These are phyloP conservation scores for Hymenoscyphus infarciens DNA, from an alignment of 2,329 filamentous ascomycete species.

Conservation along the genomic window DNA sequence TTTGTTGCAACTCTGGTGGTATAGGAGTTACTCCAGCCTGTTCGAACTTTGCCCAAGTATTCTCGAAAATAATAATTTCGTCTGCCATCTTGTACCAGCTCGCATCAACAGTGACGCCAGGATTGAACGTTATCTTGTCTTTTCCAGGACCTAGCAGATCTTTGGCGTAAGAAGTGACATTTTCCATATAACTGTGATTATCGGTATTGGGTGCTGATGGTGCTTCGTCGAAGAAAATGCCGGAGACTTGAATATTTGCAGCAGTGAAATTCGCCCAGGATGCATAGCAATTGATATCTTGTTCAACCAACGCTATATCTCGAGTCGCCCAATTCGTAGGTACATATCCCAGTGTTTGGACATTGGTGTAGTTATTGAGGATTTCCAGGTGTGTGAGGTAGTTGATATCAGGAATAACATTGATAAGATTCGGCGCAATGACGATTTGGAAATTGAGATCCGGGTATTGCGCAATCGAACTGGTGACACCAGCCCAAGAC, in stretches of 20 bases:
- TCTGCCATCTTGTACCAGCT: slow-evolving; percentile 26
- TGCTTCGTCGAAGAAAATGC: slow-evolving; percentile 28
- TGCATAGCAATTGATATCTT: slow-evolving; percentile 38
- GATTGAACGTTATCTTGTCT: slow-evolving; percentile 23
- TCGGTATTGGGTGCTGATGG: slow-evolving; percentile 15
- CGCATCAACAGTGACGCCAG: slow-evolving; percentile 22
- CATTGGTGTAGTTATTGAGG: slow-evolving; percentile 29
- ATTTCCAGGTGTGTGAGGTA: slow-evolving; percentile 22
- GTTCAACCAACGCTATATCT: slow-evolving; percentile 34
- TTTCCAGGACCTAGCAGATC: slow-evolving; percentile 18
- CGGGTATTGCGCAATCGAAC: slow-evolving; percentile 21
- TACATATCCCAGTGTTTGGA: slow-evolving; percentile 41
- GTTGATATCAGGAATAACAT: slow-evolving; percentile 23
- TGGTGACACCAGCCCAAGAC: slow-evolving; percentile 24
- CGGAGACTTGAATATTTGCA: slow-evolving; percentile 23
- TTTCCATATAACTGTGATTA: slow-evolving; percentile 22
- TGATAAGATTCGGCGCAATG: slow-evolving; percentile 22
- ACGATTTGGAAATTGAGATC: slow-evolving; percentile 25
- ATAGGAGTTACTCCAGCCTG: slow-evolving; percentile 12
- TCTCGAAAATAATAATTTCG: slow-evolving; percentile 26
- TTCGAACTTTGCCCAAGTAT: slow-evolving; percentile 23
- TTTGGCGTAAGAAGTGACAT: slow-evolving; percentile 21
- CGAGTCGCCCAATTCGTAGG: slow-evolving; percentile 36
- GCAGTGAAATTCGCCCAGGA: slow-evolving; percentile 32
- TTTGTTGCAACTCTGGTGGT: slow-evolving; percentile 11